phyloP scores from a whole-genome alignment of 768 basidiomycete genomes.

The Lactifluus hygrophoroides region DNA sequence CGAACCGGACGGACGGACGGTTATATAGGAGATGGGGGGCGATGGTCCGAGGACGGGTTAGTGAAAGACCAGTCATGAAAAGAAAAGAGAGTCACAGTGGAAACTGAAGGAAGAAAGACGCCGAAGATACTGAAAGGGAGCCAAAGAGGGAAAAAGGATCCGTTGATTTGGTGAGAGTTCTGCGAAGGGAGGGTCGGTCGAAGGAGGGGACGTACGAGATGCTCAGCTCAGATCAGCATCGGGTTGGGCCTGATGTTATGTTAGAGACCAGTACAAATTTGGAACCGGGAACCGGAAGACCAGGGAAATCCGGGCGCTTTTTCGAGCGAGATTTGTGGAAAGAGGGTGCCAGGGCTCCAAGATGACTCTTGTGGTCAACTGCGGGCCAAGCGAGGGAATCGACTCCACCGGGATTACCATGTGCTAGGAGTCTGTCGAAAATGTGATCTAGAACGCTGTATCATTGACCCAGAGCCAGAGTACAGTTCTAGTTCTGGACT shows the following conservation, averaged over 20 bases:
- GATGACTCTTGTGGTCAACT: background rate
- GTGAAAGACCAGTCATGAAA: conserved; percentile 24
- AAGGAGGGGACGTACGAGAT: background rate
- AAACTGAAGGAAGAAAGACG: conserved; percentile 24
- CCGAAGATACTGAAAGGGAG: conserved; percentile 24
- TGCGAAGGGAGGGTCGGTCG: conserved; percentile 3
- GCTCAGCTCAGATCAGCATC: conserved; percentile 3
- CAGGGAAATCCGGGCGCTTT: background rate
- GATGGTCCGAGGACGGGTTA: conserved; percentile 14
- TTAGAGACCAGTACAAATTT: conserved; percentile 5
- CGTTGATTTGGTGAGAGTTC: conserved; percentile 24
- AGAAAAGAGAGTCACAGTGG: conserved; percentile 10
- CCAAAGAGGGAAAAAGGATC: conserved; percentile 23
- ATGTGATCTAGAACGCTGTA: conserved; percentile 8
- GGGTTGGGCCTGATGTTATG: background rate
- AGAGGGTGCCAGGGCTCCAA: conserved; percentile 8
- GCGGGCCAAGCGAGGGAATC: background rate
- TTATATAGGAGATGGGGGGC: conserved; percentile 19
- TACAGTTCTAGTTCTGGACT: background rate
- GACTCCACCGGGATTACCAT: conserved; percentile 6
- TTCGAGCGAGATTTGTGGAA: background rate
- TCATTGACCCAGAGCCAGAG: background rate
- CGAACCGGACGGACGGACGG: conserved; percentile 12
- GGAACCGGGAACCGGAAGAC: conserved; percentile 3
- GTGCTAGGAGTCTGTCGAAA: background rate